Evolutionary conservation across 129 eudicot species (phyloP).

Genomic region (Arctium lappa): DNA sequence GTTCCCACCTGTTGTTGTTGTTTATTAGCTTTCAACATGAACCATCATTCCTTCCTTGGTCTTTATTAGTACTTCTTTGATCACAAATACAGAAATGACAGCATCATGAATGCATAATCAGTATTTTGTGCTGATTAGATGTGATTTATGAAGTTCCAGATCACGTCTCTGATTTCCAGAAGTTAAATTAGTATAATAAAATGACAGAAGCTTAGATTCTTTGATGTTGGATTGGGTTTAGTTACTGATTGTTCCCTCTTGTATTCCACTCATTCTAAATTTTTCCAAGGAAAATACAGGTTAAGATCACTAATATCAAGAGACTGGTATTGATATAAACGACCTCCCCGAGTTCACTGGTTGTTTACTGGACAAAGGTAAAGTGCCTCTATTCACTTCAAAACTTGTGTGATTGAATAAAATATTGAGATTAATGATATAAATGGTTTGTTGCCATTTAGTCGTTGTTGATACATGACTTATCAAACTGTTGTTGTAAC

Average conservation of each 20-base stretch:
- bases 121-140: too few species aligned
- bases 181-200: too few species aligned
- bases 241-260: conserved; percentile 2
- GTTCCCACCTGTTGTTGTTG: neutral
- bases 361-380: too few species aligned
- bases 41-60: neutral
- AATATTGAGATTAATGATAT: too few species aligned
- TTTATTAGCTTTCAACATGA: neutral
- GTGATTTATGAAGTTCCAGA: too few species aligned
- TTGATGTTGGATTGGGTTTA: too few species aligned
- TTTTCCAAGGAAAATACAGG: neutral
- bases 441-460: neutral
- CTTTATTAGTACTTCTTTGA: neutral
- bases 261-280: neutral
- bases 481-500: neutral
- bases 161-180: too few species aligned
- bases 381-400: too few species aligned
- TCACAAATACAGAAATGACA: neutral
- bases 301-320: conserved; percentile 4
- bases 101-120: neutral
- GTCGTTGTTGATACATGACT: neutral
- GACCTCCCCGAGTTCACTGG: too few species aligned
- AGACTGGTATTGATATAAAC: conserved; percentile 8
- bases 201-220: too few species aligned
- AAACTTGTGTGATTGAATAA: too few species aligned